These are phyloP conservation scores for Pseudophaeomoniella oleicola DNA, from an alignment of 2,329 filamentous ascomycete genomes.

Conservation along the genomic window DNA sequence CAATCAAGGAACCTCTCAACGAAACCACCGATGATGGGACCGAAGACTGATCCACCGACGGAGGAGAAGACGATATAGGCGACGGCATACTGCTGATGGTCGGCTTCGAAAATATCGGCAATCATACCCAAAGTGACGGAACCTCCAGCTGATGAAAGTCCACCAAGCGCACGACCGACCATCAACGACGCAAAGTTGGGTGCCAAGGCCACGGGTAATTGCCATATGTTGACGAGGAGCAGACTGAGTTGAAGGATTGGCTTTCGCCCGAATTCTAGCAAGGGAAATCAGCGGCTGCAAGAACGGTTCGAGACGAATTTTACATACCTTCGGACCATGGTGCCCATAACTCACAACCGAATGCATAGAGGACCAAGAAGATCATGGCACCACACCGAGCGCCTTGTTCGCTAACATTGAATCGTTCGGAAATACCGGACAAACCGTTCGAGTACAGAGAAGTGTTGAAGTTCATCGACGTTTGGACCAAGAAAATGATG, in stretches of 20 bases:
- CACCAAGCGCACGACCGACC: slow-evolving; percentile 55
- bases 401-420: slow-evolving; percentile 50
- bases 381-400: slow-evolving; percentile 62
- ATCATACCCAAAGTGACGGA: slow-evolving; percentile 64
- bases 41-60: slow-evolving; percentile 61
- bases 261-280: slow-evolving; percentile 64
- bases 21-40: slow-evolving; percentile 67
- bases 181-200: slow-evolving; percentile 59
- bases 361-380: slow-evolving; percentile 67
- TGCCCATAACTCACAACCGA: slow-evolving; percentile 79
- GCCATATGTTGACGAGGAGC: slow-evolving; percentile 64
- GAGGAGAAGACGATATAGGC: slow-evolving; percentile 67
- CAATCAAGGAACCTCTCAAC: slow-evolving; percentile 53
- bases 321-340: slow-evolving; percentile 84
- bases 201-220: slow-evolving; percentile 56
- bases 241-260: slow-evolving; percentile 60
- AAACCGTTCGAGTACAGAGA: slow-evolving; percentile 59
- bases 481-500: slow-evolving; percentile 56
- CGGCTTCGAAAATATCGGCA: slow-evolving; percentile 57
- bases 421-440: slow-evolving; percentile 50
- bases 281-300: no score
- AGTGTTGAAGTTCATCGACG: slow-evolving; percentile 69
- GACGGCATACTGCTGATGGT: slow-evolving; percentile 60
- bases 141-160: slow-evolving; percentile 56
- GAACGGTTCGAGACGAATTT: no score